Base-by-base conservation (phyloP, 768 basidiomycete genomes). In the Lentinula raphanica region DNA sequence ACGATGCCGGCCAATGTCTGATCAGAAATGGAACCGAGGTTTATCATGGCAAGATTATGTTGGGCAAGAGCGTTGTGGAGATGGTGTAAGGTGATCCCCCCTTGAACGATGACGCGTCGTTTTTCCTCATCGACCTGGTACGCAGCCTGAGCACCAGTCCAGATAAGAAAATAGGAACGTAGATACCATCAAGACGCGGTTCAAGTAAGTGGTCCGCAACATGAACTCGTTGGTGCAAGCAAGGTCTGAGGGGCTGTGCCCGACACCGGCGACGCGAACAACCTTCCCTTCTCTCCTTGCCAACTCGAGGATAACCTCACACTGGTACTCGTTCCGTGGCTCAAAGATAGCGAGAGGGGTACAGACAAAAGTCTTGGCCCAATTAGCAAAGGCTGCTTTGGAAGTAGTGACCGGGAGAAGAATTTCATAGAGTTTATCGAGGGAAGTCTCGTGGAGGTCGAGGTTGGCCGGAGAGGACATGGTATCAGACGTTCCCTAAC, bases 11-110 rank as follows among this genome's bases (percentile, higher is more conserved):
- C 95, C 62, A 99, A 79, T 3, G 94, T 92, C 71, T 98, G 96
- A 69, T 97, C 94, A 35, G 94, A 96, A 66, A 99, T 98, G 28
- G 94, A 95, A 35, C 97, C 97, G 60, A 98, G 80, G 71, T 91
- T 96, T 66, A 82, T 85, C 83, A 99, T 87, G 38, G 94, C 95
- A 31, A 98, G 82, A 32, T 79, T 79, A 64, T 86, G 74, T 12
- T 74, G 69, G 49, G 78, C 82, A 56, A 98, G 86, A 15, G 78
- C 76, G 23, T 70, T 73, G 62, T 96, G 92, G 4, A 98, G 80
- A 50, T 81, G 76, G 58, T 86, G 76, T 57, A 98, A 84, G 4
- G 82, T 86, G 68, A 94, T 87, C 21, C 93, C 93, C 3, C 83
- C 88, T 71, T 94, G 82, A 0, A 81, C 88, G 63, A 84, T 74